Evolutionary conservation across 2,329 filamentous ascomycete genomes (phyloP).

Genomic region (Zasmidium angulare): DNA sequence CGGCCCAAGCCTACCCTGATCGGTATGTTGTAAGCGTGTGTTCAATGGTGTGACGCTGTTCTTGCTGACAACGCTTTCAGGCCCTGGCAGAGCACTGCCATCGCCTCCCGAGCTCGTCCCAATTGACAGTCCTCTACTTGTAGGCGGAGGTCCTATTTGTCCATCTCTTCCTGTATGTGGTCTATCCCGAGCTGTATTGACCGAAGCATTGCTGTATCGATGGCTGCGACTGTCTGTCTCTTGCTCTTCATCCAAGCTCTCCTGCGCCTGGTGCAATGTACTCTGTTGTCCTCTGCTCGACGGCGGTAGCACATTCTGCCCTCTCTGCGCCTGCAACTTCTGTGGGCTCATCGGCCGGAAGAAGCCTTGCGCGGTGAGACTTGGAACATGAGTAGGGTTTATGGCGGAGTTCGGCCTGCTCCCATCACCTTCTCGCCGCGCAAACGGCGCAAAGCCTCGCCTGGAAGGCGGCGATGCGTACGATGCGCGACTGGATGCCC

Average conservation of each 20-base stretch:
- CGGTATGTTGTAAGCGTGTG: slow-evolving; percentile 1
- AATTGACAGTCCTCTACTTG: slow-evolving; percentile 72
- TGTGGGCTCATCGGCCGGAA: slow-evolving; percentile 97
- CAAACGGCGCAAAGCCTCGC: slow-evolving; percentile 20
- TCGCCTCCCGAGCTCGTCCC: slow-evolving; percentile 43
- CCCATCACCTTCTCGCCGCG: slow-evolving; percentile 2
- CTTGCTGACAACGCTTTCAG: slow-evolving; percentile 61
- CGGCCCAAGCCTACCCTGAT: slow-evolving; percentile 10
- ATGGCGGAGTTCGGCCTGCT: slow-evolving; percentile 57
- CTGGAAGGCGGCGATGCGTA: slow-evolving; percentile 20
- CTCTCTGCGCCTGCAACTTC: slow-evolving; percentile 85
- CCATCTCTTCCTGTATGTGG: slow-evolving; percentile 41
- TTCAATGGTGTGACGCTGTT: slow-evolving; percentile 75
- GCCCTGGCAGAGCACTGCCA: slow-evolving; percentile 6
- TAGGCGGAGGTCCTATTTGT: slow-evolving; percentile 53
- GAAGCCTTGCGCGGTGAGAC: slow-evolving; percentile 84
- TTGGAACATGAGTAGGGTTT: slow-evolving; percentile 85
- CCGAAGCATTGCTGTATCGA: slow-evolving; percentile 61
- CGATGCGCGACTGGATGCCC: slow-evolving; percentile 13
- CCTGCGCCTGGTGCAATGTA: slow-evolving; percentile 3
- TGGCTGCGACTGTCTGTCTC: slow-evolving; percentile 45
- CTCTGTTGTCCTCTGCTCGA: slow-evolving; percentile 27
- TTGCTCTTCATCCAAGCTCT: slow-evolving; percentile 20
- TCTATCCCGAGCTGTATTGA: slow-evolving; percentile 43
- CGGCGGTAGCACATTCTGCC: slow-evolving; percentile 43